A percentile compares a stretch with the other conserved stretches of the same genome.
phyloP scores from a whole-genome alignment of 2,329 filamentous ascomycete genomes.

The Penicillium thymicola region DNA sequence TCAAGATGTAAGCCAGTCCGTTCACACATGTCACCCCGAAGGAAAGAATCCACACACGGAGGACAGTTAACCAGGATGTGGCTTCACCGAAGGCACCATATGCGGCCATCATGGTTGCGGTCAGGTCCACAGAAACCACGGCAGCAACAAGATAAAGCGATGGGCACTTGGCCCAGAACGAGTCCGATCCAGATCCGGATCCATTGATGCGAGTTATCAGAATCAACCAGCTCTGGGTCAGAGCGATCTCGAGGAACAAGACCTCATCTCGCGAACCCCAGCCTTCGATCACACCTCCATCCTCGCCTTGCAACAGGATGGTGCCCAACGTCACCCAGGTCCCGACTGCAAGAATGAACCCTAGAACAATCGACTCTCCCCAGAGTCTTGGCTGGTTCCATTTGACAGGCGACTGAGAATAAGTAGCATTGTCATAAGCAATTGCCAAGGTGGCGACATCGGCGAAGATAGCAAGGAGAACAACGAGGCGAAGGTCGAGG shows the following conservation, averaged over 20 bases:
- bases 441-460: conserved; percentile 90
- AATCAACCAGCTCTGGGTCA: conserved; percentile 94
- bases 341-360: conserved; percentile 73
- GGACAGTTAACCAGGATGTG: conserved; percentile 71
- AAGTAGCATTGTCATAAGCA: conserved; percentile 89
- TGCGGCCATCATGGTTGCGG: conserved; percentile 80
- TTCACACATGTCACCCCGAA: conserved; percentile 73
- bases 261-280: conserved; percentile 77
- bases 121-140: conserved; percentile 75
- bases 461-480: conserved; percentile 93
- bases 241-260: conserved; percentile 83
- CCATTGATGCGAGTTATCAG: conserved; percentile 94
- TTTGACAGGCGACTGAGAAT: conserved; percentile 81
- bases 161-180: conserved; percentile 85
- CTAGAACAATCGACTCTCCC: conserved; percentile 85
- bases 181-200: conserved; percentile 31
- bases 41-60: conserved; percentile 88
- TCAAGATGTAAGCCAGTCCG: conserved; percentile 78
- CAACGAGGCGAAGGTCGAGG: conserved; percentile 80
- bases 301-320: conserved; percentile 65
- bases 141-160: conserved; percentile 80
- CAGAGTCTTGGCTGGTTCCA: conserved; percentile 94
- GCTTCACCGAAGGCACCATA: conserved; percentile 75
- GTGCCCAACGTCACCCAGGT: conserved; percentile 89
- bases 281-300: conserved; percentile 86